Base-by-base conservation (phyloP, 108 stramenopile species). In the Nitzschia inconspicua region DNA sequence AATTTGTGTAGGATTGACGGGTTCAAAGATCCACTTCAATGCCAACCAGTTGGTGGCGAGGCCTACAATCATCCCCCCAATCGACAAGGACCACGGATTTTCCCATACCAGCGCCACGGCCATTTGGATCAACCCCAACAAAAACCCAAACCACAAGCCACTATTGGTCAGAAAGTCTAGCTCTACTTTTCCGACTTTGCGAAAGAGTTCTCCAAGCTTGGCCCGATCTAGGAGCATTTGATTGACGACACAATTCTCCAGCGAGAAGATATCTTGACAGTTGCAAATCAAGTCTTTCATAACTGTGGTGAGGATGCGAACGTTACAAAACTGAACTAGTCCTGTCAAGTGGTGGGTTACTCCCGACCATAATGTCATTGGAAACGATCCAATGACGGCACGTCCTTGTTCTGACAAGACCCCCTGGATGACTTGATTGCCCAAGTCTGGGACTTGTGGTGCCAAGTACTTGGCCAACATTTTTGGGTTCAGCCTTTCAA, bases 71-170 rank as follows among this genome's bases (percentile, higher is more conserved):
- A 75, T 82, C 34, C 91, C 91, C 11, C 96, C 96, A 48, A 94
- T 93, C 19, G 82, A 80, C 36, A 91, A 66, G 18, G 74, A 80
- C 96, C 96, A 97, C 10, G 94, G 94, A 84, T 94, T 94, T 22
- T 95, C 94, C 82, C 86, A 95, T 31, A 97, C 83, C 36, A 97
- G 66, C n/a, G 93, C 93, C 0, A 95, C 83, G 24, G 77, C 60
- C 96, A 95, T 97, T 75, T 97, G 96, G 41, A 94, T 86, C 29
- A 93, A 42, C 1, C 96, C 96, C 60, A 97, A 48, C 16, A 95
- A 46, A 57, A 97, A 97, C 4, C 96, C 96, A 61, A 97, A 94
- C 89, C 93, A 95, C n/a, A 97, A 67, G 3, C 93, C 93, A 66
- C 82, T 83, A 41, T 94, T 87, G 10, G 85, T 87, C 20, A 91